Evolutionary conservation across 2,329 filamentous ascomycete species (phyloP).

Genomic region (Fusarium mexicanum): DNA sequence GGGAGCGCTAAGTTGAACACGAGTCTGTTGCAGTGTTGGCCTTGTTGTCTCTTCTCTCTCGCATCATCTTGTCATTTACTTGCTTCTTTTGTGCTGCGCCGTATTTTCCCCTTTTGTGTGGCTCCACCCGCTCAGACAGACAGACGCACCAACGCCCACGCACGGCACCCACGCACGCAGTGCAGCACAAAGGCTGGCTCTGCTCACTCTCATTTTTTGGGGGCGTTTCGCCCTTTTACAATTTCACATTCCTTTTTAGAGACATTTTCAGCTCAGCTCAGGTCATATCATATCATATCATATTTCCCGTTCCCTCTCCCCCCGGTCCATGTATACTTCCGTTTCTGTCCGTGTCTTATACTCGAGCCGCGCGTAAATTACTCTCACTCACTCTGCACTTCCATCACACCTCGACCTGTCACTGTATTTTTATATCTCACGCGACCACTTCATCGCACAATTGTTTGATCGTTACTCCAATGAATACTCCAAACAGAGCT

Average conservation of each 20-base stretch:
- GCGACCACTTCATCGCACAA: background rate
- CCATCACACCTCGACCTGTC: background rate
- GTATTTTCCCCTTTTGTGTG: conserved; percentile 1
- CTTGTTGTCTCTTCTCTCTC: conserved; percentile 35
- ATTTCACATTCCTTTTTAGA: conserved; percentile 2
- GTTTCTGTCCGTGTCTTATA: background rate
- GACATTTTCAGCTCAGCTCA: background rate
- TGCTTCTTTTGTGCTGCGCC: background rate
- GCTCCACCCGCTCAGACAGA: conserved; percentile 11
- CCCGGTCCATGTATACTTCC: background rate
- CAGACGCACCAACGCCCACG: background rate
- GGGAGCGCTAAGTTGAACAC: background rate
- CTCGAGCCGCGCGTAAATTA: background rate
- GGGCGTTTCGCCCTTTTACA: conserved; percentile 21
- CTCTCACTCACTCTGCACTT: background rate
- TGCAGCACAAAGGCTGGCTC: background rate
- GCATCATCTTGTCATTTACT: background rate
- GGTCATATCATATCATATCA: background rate
- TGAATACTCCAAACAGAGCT: conserved; percentile 15
- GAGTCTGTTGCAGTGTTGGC: background rate
- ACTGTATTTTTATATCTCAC: background rate
- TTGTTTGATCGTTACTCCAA: background rate
- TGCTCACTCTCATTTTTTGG: background rate
- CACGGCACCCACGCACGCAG: background rate
- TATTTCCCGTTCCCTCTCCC: background rate